Conservation (phyloP, 768 basidiomycete genomes). For the Suillus lakei region DNA sequence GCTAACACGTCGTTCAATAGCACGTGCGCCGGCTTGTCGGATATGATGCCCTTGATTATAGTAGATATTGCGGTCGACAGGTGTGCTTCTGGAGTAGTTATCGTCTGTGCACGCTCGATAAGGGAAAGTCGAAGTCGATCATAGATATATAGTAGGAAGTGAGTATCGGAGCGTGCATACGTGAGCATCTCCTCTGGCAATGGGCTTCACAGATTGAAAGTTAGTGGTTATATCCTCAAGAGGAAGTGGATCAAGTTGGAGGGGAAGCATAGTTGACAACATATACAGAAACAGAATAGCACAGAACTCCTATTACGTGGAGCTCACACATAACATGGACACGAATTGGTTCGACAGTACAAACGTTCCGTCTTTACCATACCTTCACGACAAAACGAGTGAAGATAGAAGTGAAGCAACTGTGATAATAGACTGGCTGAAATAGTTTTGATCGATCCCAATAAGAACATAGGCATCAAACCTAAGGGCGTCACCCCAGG, state of each 20-base stretch:
- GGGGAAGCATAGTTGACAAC: neutral
- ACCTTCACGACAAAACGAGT: neutral
- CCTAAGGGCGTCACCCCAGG: neutral
- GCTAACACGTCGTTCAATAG: conserved; percentile 68
- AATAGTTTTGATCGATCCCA: neutral
- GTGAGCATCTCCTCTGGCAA: conserved; percentile 86
- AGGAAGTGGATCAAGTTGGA: neutral
- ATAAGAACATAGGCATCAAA: neutral
- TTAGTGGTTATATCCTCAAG: neutral
- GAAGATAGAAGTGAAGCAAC: neutral
- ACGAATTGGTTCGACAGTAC: neutral
- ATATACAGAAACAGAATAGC: neutral
- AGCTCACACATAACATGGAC: neutral
- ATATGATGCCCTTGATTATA: conserved; percentile 23
- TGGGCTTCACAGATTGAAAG: conserved; percentile 50
- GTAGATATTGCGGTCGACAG: conserved; percentile 30
- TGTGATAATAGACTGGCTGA: neutral
- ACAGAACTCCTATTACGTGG: neutral
- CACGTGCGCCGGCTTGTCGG: conserved; percentile 33
- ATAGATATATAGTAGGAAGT: conserved; percentile 92
- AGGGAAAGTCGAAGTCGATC: conserved; percentile 89
- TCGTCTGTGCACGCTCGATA: conserved; percentile 61
- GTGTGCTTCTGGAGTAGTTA: conserved; percentile 40
- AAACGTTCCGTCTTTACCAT: neutral
- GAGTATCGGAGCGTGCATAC: conserved; percentile 96